Evolutionary conservation across 73 alveolate genomes (phyloP).

Genomic region (Paramecium tetraurelia): DNA sequence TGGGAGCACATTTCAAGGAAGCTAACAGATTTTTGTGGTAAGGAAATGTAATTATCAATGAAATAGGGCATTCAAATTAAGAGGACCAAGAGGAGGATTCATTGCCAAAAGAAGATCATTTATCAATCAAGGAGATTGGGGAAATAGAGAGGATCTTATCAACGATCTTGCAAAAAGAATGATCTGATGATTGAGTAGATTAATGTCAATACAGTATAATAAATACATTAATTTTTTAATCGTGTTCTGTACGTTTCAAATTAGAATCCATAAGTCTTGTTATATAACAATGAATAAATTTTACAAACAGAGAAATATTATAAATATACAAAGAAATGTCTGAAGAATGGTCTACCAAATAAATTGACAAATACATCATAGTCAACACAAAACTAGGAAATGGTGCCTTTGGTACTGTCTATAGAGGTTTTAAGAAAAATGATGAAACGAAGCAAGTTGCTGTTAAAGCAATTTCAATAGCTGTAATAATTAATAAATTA

Average conservation of each 20-base stretch:
- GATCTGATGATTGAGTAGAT: conserved; percentile 72
- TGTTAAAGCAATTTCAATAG: conserved; percentile 34
- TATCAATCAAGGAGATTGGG: conserved; percentile 91
- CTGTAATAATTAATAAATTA: not conserved
- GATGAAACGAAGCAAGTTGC: conserved; percentile 47
- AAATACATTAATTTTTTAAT: not conserved
- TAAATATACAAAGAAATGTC: not conserved
- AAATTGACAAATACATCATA: conserved; percentile 41
- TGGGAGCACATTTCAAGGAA: conserved; percentile 95
- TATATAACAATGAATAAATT: not conserved
- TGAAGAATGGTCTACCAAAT: conserved; percentile 45
- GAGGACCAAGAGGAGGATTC: conserved; percentile 83
- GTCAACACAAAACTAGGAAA: conserved; percentile 45
- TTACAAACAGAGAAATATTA: not conserved
- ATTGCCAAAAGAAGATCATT: conserved; percentile 84
- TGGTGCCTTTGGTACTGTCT: conserved; percentile 53
- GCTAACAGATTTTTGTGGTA: conserved; percentile 93
- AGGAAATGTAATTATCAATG: not conserved
- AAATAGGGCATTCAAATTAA: conserved; percentile 73
- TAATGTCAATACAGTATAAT: not conserved
- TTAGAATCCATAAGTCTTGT: not conserved
- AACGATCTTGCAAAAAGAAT: conserved; percentile 86
- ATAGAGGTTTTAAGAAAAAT: conserved; percentile 38
- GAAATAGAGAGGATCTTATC: conserved; percentile 94
- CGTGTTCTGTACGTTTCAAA: not conserved